Evolutionary conservation across 495 filamentous ascomycete species (phyloP).

Genomic region (Letharia lupina): DNA sequence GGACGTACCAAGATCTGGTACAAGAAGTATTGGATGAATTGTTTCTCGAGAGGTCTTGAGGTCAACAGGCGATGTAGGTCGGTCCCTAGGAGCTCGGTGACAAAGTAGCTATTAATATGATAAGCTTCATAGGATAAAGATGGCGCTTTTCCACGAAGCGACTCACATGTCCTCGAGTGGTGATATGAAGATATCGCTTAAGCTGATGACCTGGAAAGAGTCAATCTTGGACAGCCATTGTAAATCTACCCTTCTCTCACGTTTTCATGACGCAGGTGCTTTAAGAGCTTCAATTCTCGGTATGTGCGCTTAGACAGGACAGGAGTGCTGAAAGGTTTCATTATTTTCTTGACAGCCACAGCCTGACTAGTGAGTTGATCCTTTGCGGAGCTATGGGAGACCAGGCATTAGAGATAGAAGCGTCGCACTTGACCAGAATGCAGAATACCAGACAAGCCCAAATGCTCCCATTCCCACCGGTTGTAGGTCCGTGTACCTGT

Average conservation of each 20-base stretch:
- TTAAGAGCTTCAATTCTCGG: constrained; percentile 91
- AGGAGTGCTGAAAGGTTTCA: constrained; percentile 99
- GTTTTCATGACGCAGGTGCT: constrained; percentile 95
- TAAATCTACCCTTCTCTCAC: constrained; percentile 39
- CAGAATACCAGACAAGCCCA: constrained; percentile 81
- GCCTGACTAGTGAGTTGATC: constrained; percentile 93
- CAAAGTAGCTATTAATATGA: constrained; percentile 67
- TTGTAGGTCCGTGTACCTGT: constrained; percentile 92
- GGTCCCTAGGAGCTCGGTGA: constrained; percentile 94
- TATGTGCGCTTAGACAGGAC: constrained; percentile 96
- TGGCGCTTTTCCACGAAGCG: not conserved
- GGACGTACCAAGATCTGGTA: constrained; percentile 88
- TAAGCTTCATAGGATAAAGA: constrained; percentile 27
- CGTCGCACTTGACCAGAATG: constrained; percentile 22
- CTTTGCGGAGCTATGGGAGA: constrained; percentile 68
- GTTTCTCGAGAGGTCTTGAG: constrained; percentile 92
- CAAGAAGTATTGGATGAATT: constrained; percentile 99
- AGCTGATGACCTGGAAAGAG: constrained; percentile 71
- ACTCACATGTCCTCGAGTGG: constrained; percentile 93
- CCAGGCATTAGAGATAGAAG: constrained; percentile 21
- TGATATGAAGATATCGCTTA: constrained; percentile 99
- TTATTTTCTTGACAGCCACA: constrained; percentile 99
- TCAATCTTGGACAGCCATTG: constrained; percentile 20
- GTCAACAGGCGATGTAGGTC: constrained; percentile 93
- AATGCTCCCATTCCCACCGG: constrained; percentile 99